A percentile compares a stretch with the other conserved stretches of the same genome.
Evolutionary conservation across 2,329 filamentous ascomycete species (phyloP).

Genomic region (Talaromyces sp.): DNA sequence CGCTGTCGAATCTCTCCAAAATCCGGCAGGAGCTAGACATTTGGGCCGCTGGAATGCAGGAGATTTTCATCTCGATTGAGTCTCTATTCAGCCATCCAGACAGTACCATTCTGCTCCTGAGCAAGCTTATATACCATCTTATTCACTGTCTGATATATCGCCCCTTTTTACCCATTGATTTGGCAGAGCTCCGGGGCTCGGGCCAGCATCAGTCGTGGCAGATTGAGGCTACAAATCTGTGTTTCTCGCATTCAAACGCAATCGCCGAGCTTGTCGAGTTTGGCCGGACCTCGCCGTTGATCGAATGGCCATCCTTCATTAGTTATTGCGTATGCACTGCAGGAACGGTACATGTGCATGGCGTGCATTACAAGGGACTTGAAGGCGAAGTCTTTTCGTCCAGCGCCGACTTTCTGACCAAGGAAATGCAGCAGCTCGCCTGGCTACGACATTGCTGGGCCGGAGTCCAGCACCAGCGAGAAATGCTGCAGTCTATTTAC

Average conservation of each 20-base stretch:
- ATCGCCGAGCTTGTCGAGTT: slow-evolving; percentile 79
- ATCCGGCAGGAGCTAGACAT: slow-evolving; percentile 80
- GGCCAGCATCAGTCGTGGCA: slow-evolving; percentile 90
- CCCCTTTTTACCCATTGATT: slow-evolving; percentile 78
- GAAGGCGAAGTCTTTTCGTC: slow-evolving; percentile 60
- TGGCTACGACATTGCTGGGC: slow-evolving; percentile 73
- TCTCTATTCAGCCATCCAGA: slow-evolving; percentile 72
- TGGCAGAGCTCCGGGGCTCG: slow-evolving; percentile 71
- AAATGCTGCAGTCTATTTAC: slow-evolving; percentile 72
- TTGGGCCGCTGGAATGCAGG: slow-evolving; percentile 77
- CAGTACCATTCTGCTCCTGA: slow-evolving; percentile 71
- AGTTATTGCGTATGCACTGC: slow-evolving; percentile 84
- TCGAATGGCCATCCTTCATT: slow-evolving; percentile 83
- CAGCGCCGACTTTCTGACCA: slow-evolving; percentile 65
- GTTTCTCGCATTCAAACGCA: slow-evolving; percentile 80
- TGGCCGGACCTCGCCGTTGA: slow-evolving; percentile 65
- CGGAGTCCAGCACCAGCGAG: slow-evolving; percentile 72
- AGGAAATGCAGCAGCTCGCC: slow-evolving; percentile 73
- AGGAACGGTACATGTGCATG: slow-evolving; percentile 83
- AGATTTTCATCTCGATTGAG: slow-evolving; percentile 71
- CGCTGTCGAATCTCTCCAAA: slow-evolving; percentile 76
- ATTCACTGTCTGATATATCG: slow-evolving; percentile 83
- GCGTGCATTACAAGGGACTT: slow-evolving; percentile 67
- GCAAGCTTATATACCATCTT: slow-evolving; percentile 81
- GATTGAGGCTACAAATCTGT: slow-evolving; percentile 83